Evolutionary conservation across 2,329 filamentous ascomycete species (phyloP), one percentile per base, ranked within the genome.

Genomic region (Diplodia mutila): DNA sequence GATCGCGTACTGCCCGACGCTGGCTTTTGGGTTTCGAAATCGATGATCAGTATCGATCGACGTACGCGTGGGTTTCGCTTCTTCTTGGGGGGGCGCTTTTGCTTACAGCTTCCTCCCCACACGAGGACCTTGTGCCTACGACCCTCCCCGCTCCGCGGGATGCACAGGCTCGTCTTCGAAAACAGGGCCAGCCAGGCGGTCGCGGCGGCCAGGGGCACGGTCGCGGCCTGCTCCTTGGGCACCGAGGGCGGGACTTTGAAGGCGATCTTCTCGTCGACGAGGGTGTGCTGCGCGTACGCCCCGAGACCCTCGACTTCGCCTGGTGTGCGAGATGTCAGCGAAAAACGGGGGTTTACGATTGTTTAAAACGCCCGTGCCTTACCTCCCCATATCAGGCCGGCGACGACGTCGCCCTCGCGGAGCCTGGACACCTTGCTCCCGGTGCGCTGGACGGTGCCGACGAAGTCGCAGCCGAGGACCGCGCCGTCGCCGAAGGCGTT

Each of bases 31-130:
- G 18, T 42, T 18, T 14, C 9, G 49, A 7, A 55, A 73, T 73
- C 67, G 80, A 29, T 32, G 14, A 42, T 53, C 3, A 29, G 39
- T n/a, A 3, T 9, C 14, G 1, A 18, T 21, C 9, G 7, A 7
- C 4, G 46, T n/a, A n/a, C 21, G 16, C 8, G 12, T 12, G 8
- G 7, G 29, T 29, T n/a, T 29, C 29, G 16, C 16, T 18, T 4
- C 14, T 32, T 32, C 29, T 32, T n/a, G n/a, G n/a, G n/a, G n/a
- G 21, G 46, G 70, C 70, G 71, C 74, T 72, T 74, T n/a, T 6
- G 29, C 29, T 32, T 32, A 77, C 81, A 82, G 46, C 80, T 82
- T 39, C 80, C 81, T 25, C 80, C 81, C 79, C 80, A 84, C 16
- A 84, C 74, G 5, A 84, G 72, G 4, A 84, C 71, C 32, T 70